phyloP scores from a whole-genome alignment of 805 yeast genomes.

The Cyberlindnera xylosilytica region DNA sequence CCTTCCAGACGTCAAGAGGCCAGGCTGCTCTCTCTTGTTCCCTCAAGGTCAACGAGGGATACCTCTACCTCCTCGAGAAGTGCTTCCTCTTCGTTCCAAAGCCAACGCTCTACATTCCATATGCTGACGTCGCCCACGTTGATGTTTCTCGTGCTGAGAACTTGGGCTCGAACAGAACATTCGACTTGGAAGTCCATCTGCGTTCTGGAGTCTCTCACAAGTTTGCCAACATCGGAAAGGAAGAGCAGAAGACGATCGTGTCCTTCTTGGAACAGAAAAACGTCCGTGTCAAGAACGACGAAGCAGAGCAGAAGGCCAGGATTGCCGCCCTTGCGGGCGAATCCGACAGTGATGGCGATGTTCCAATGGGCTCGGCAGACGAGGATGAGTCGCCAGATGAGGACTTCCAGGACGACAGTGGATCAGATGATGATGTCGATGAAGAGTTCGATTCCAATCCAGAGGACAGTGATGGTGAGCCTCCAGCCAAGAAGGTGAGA shows the following conservation, averaged over 20 bases:
- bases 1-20: slow-evolving; percentile 68
- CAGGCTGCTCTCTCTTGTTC: slow-evolving; percentile 91
- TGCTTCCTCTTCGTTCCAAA: slow-evolving; percentile 88
- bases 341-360: slow-evolving; percentile 43
- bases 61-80: slow-evolving; percentile 87
- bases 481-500: slow-evolving; percentile 38
- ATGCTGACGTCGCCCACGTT: slow-evolving; percentile 70
- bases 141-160: slow-evolving; percentile 84
- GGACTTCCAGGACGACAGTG: slow-evolving; percentile 58
- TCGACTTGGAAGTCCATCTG: slow-evolving; percentile 80
- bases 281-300: slow-evolving; percentile 81
- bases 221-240: slow-evolving; percentile 86
- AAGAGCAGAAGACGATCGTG: slow-evolving; percentile 81
- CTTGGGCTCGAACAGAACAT: slow-evolving; percentile 76
- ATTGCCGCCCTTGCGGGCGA: slow-evolving; percentile 66
- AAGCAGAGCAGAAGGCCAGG: slow-evolving; percentile 80
- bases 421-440: slow-evolving; percentile 46
- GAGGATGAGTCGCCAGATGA: slow-evolving; percentile 83
- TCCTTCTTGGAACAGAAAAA: slow-evolving; percentile 74
- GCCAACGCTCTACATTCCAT: slow-evolving; percentile 90
- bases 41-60: slow-evolving; percentile 92
- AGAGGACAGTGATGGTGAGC: slow-evolving; percentile 26
- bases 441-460: slow-evolving; percentile 29
- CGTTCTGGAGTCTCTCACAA: slow-evolving; percentile 68
- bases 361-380: slow-evolving; percentile 71